These are phyloP conservation scores for Exophiala dermatitidis DNA, from an alignment of 2,329 filamentous ascomycete genomes.

Conservation along the genomic window DNA sequence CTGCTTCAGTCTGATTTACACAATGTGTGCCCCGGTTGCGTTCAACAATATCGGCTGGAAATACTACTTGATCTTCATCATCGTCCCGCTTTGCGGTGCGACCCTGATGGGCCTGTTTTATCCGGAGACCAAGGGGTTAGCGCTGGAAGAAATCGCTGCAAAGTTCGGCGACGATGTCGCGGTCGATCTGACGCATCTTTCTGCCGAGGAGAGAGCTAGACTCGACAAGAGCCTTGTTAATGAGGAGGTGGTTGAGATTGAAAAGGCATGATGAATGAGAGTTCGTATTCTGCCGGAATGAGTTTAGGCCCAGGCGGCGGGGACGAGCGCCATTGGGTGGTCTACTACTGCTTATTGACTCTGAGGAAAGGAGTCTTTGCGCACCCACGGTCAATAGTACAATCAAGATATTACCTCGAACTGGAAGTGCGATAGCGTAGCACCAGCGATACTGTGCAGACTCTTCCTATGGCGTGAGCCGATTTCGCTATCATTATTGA, in stretches of 20 bases:
- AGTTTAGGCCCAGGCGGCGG: no score
- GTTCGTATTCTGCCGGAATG: not conserved
- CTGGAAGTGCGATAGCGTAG: no score
- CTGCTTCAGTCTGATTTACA: conserved; percentile 31
- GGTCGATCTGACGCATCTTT: conserved; percentile 35
- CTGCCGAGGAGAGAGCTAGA: conserved; percentile 33
- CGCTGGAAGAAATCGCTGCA: conserved; percentile 29
- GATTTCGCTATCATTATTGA: no score
- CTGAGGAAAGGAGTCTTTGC: no score
- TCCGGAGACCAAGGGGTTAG: conserved; percentile 51
- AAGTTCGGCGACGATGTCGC: conserved; percentile 23
- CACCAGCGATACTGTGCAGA: no score
- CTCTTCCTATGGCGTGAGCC: no score
- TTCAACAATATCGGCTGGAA: conserved; percentile 53
- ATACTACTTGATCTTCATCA: conserved; percentile 68
- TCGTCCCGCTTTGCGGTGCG: conserved; percentile 61
- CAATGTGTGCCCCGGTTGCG: conserved; percentile 44
- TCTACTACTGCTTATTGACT: no score
- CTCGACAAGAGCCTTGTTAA: conserved; percentile 14
- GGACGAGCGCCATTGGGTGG: no score
- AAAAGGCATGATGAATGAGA: not conserved
- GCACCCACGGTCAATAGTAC: no score
- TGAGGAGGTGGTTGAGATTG: conserved; percentile 11
- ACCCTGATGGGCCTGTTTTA: conserved; percentile 60
- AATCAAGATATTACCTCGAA: no score